A percentile compares a stretch with the other conserved stretches of the same genome.
These are phyloP conservation scores for Hippophae rhamnoides DNA, from an alignment of 306 rosid genomes.

Conservation along the genomic window DNA sequence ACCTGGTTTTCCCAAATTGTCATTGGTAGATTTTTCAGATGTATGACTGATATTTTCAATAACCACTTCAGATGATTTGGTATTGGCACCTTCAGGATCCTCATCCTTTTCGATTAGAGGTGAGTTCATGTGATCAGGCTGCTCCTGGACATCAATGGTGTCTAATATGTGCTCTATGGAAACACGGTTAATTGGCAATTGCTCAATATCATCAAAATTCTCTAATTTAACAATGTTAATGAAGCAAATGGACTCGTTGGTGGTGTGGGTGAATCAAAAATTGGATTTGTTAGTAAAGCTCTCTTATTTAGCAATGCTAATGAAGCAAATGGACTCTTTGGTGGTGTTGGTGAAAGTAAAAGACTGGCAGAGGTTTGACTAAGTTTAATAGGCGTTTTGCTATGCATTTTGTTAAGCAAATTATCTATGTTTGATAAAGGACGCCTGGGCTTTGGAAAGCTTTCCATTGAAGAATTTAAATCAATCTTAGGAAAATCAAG, in stretches of 20 bases:
- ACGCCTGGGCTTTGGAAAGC: slow-evolving; percentile 35
- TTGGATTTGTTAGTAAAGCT: slow-evolving; percentile 34
- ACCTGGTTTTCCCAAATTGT: slow-evolving; percentile 19
- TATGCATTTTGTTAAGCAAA: slow-evolving; percentile 25
- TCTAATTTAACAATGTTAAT: slow-evolving; percentile 33
- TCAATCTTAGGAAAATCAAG: slow-evolving; percentile 31
- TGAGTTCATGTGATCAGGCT: slow-evolving; percentile 21
- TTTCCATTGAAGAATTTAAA: slow-evolving; percentile 33
- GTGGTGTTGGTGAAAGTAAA: slow-evolving; percentile 52
- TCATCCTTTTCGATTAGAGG: slow-evolving; percentile 16
- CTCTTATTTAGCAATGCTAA: slow-evolving; percentile 35
- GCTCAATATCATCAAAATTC: slow-evolving; percentile 34
- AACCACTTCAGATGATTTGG: slow-evolving; percentile 18
- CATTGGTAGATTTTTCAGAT: slow-evolving; percentile 18
- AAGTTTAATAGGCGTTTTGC: slow-evolving; percentile 27
- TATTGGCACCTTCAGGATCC: slow-evolving; percentile 14
- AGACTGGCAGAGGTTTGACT: slow-evolving; percentile 23
- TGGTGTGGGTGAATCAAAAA: slow-evolving; percentile 56
- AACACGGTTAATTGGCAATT: slow-evolving; percentile 7
- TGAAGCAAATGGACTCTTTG: slow-evolving; percentile 60
- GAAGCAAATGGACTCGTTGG: slow-evolving; percentile 64
- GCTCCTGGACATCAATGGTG: slow-evolving; percentile 26
- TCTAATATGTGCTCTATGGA: slow-evolving; percentile 2
- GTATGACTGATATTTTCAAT: slow-evolving; percentile 6
- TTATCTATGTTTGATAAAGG: slow-evolving; percentile 36